phyloP scores from a whole-genome alignment of 257 asterid genomes.

The Lycium ferocissimum region DNA sequence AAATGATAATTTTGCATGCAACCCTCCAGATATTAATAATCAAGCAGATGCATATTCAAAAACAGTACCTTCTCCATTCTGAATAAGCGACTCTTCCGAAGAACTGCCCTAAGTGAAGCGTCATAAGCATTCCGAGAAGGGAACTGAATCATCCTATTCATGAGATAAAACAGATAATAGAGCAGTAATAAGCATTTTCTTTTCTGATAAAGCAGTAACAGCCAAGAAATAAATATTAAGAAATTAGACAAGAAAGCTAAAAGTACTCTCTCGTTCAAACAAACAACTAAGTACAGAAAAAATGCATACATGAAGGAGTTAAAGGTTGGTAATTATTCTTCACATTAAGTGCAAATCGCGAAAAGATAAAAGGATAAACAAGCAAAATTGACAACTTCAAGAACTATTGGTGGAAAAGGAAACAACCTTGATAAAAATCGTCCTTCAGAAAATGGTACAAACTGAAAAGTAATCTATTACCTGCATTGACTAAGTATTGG shows the following conservation, averaged over 20 bases:
- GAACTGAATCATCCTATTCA: conserved; percentile 70
- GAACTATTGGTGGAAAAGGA: background rate
- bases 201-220: background rate
- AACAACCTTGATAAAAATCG: background rate
- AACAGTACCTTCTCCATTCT: conserved; percentile 62
- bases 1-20: conserved; percentile 14
- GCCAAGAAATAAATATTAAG: background rate
- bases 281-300: background rate
- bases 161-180: background rate
- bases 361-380: background rate
- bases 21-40: conserved; percentile 29
- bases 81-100: conserved; percentile 60
- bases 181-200: background rate
- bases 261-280: background rate
- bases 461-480: background rate
- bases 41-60: background rate
- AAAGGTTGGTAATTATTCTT: background rate
- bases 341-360: background rate
- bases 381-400: background rate
- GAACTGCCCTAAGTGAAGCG: conserved; percentile 51
- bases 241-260: background rate
- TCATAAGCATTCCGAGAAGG: conserved; percentile 55
- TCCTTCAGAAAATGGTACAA: background rate
- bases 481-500: background rate
- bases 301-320: background rate